Evolutionary conservation across 441 rosid genomes (phyloP).

Genomic region (Theobroma grandiflorum): DNA sequence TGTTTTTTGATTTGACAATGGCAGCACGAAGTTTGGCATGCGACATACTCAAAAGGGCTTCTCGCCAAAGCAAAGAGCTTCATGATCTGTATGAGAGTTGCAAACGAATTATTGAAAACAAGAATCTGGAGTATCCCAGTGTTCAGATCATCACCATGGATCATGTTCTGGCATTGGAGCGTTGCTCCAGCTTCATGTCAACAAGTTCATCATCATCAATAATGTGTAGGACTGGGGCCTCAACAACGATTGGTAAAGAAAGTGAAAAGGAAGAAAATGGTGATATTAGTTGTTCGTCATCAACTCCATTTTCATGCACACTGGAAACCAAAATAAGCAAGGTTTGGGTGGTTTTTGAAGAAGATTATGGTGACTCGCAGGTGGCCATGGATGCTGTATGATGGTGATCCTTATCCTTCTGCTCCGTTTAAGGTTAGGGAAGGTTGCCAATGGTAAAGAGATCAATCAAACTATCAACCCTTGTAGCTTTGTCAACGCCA

Average conservation of each 20-base stretch:
- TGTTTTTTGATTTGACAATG: constrained; percentile 66
- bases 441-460: neutral
- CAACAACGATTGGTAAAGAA: constrained; percentile 8
- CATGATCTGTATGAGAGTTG: constrained; percentile 58
- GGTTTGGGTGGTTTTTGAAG: constrained; percentile 80
- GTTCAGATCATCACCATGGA: constrained; percentile 64
- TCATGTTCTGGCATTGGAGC: constrained; percentile 64
- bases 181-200: constrained; percentile 41
- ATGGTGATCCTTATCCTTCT: neutral
- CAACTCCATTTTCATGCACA: constrained; percentile 52
- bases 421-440: neutral
- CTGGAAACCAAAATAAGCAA: constrained; percentile 77
- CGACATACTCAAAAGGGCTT: constrained; percentile 64
- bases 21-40: constrained; percentile 71
- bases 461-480: neutral
- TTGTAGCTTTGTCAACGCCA: neutral
- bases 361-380: constrained; percentile 33
- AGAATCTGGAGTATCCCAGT: constrained; percentile 67
- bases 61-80: constrained; percentile 60
- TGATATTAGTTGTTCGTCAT: constrained; percentile 25
- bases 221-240: neutral
- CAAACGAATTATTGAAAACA: constrained; percentile 49
- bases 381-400: neutral
- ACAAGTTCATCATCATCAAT: constrained; percentile 14
- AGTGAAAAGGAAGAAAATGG: constrained; percentile 27